A percentile compares a stretch with the other conserved stretches of the same genome.
phyloP scores from a whole-genome alignment of 345 rosid genomes.

The Eucalyptus erythrocorys region DNA sequence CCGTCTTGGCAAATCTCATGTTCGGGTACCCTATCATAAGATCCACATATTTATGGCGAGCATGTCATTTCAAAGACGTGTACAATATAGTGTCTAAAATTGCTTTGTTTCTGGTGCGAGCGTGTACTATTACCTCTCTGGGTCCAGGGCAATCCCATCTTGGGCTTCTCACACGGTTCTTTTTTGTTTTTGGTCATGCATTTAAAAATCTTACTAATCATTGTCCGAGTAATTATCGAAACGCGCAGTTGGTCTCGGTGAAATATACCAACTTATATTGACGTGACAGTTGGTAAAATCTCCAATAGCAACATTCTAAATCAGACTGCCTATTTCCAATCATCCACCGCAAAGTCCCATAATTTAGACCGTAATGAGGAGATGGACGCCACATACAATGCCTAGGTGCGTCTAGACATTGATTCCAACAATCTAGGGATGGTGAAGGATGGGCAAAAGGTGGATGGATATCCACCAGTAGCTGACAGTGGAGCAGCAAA shows the following conservation, averaged over 20 bases:
- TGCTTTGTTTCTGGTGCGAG: neutral
- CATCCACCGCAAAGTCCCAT: neutral
- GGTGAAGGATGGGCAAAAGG: no score
- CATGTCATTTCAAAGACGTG: neutral
- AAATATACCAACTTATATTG: neutral
- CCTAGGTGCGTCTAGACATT: neutral
- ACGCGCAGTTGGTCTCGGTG: neutral
- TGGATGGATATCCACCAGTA: no score
- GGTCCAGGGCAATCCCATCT: neutral
- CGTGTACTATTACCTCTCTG: neutral
- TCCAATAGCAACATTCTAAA: neutral
- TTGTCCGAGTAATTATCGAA: neutral
- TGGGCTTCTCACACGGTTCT: neutral
- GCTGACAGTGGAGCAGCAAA: neutral
- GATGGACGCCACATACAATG: neutral
- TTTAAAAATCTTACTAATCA: neutral
- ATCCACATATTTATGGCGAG: neutral
- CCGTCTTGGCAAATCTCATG: neutral
- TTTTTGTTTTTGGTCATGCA: no score
- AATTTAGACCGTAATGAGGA: neutral
- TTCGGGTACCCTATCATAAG: neutral
- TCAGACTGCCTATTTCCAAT: neutral
- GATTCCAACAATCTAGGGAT: no score
- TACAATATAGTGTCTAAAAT: neutral
- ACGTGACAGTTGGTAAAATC: neutral